Conservation (phyloP, 257 asterid genomes). For the Jacaranda copaia region DNA sequence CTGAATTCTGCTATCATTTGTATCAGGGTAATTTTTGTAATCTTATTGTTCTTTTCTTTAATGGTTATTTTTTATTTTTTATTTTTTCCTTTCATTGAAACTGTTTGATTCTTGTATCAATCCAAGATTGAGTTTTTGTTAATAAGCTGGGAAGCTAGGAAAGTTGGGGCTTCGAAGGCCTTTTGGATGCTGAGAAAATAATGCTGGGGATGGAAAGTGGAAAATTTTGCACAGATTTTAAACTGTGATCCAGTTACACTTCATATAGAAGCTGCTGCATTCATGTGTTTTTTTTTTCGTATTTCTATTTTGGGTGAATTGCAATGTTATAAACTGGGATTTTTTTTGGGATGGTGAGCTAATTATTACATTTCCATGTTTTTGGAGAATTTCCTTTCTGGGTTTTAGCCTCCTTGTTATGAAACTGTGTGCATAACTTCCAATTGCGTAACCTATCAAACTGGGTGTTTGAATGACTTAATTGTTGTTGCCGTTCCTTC, state of each 20-base stretch:
- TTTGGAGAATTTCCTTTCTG: conserved; percentile 28
- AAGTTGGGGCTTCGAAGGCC: conserved; percentile 23
- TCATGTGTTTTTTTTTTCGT: neutral
- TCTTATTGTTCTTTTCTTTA: neutral
- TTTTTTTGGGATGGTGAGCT: conserved; percentile 27
- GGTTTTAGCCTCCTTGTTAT: conserved; percentile 9
- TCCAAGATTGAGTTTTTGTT: neutral
- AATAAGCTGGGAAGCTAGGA: conserved; percentile 21
- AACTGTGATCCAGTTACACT: conserved; percentile 3
- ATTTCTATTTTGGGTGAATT: conserved; percentile 9
- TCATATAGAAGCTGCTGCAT: neutral
- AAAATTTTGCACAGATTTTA: neutral
- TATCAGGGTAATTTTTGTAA: conserved; percentile 47
- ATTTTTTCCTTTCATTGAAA: neutral
- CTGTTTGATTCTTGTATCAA: neutral
- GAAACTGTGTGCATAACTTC: too few relatives aligned
- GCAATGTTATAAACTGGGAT: conserved; percentile 35
- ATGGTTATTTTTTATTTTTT: neutral
- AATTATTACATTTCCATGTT: conserved; percentile 22
- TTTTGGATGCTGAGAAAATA: conserved; percentile 24
- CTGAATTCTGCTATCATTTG: conserved; percentile 47
- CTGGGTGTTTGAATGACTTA: conserved; percentile 18
- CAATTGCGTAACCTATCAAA: too few relatives aligned
- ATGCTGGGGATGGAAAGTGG: conserved; percentile 15
- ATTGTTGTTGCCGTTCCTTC: conserved; percentile 3